Conservation (phyloP, 306 rosid species). For the Vigna unguiculata region DNA sequence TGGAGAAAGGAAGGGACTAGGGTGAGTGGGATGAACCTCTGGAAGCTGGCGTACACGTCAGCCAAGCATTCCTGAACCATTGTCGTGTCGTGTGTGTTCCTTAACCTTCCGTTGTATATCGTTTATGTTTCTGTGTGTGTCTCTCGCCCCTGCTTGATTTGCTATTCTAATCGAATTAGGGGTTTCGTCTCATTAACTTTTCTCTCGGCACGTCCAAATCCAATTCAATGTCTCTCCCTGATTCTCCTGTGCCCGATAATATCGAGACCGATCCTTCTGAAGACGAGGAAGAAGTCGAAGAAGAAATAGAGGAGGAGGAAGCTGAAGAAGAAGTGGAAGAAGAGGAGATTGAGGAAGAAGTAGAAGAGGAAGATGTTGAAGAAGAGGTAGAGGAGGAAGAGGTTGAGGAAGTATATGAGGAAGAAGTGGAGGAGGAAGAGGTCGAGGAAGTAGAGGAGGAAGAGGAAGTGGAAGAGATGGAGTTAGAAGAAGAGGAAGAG, state of each 20-base stretch:
- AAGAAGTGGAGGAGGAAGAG: conserved; percentile 5
- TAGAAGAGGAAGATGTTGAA: conserved; percentile 34
- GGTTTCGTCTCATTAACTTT: background rate
- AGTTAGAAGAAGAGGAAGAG: conserved; percentile 12
- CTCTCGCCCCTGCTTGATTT: background rate
- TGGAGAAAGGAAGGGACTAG: background rate
- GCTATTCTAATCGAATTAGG: conserved; percentile 1
- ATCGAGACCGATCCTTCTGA: conserved; percentile 40
- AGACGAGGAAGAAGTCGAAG: conserved; percentile 32
- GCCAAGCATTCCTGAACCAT: background rate
- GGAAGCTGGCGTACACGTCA: background rate
- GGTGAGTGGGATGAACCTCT: conserved; percentile 4
- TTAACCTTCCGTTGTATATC: background rate
- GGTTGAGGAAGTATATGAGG: conserved; percentile 16
- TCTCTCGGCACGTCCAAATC: background rate
- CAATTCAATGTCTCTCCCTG: conserved; percentile 39
- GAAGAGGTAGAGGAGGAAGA: conserved; percentile 10
- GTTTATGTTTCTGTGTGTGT: background rate
- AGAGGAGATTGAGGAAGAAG: conserved; percentile 21
- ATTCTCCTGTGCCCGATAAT: conserved; percentile 39
- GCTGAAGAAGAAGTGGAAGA: conserved; percentile 13
- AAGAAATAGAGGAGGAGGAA: background rate
- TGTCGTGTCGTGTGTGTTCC: background rate
- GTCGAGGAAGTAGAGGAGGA: background rate
- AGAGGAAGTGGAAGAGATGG: background rate